Percentiles rank a stretch among this genome's conserved stretches.
Conservation (phyloP, 306 rosid species). For the Begonia peltatifolia region DNA sequence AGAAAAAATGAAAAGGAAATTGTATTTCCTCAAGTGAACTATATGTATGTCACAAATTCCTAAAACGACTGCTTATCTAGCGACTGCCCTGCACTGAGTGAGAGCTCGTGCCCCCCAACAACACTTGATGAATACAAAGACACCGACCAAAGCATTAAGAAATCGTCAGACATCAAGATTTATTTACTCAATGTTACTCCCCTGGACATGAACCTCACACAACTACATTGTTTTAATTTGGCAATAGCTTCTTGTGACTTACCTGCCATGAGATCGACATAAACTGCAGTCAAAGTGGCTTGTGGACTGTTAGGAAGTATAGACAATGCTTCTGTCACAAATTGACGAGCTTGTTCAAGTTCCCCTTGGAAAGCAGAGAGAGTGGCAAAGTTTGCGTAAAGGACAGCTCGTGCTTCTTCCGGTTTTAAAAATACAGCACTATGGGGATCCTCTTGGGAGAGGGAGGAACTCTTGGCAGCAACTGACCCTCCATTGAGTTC, state of each 20-base stretch:
- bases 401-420: conserved; percentile 69
- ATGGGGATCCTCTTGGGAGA: conserved; percentile 26
- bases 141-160: conserved; percentile 55
- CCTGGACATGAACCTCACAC: conserved; percentile 47
- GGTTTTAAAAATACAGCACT: conserved; percentile 59
- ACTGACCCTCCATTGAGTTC: conserved; percentile 49
- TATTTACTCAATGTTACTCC: conserved; percentile 49
- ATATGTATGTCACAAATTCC: conserved; percentile 88
- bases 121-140: conserved; percentile 26
- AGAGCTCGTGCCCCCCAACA: conserved; percentile 11
- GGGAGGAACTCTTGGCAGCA: conserved; percentile 27
- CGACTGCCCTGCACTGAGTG: conserved; percentile 48
- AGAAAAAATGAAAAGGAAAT: conserved; percentile 22
- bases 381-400: conserved; percentile 71
- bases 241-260: conserved; percentile 68
- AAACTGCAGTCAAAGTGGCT: conserved; percentile 70
- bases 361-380: conserved; percentile 75
- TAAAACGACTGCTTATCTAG: conserved; percentile 62
- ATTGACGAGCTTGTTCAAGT: conserved; percentile 43
- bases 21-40: conserved; percentile 90
- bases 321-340: conserved; percentile 58
- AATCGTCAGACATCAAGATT: background rate
- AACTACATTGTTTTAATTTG: conserved; percentile 64
- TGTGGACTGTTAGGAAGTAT: conserved; percentile 59
- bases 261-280: conserved; percentile 67